phyloP scores from a whole-genome alignment of 345 rosid genomes.

The Pistacia atlantica region DNA sequence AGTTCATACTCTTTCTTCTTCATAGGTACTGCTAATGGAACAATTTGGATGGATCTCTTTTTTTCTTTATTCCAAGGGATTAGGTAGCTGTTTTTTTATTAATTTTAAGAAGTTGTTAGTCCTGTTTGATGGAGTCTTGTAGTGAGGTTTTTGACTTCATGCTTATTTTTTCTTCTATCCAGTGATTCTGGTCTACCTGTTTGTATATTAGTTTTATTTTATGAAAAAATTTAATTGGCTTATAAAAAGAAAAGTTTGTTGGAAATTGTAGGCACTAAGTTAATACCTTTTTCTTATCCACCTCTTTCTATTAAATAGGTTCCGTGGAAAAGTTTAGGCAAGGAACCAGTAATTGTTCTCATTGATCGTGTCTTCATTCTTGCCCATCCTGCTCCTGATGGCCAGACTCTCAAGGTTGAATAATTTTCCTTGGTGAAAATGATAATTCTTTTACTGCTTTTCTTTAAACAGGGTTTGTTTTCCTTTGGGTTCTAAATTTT shows the following conservation, averaged over 20 bases:
- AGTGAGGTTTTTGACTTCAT: too few species aligned
- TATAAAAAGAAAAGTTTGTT: neutral
- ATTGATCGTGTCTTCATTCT: constrained; percentile 92
- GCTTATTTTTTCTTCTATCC: too few species aligned
- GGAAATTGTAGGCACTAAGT: neutral
- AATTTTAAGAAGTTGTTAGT: too few species aligned
- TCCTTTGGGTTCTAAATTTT: constrained; percentile 18
- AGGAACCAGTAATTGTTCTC: constrained; percentile 94
- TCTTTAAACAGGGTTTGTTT: constrained; percentile 14
- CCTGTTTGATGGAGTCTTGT: too few species aligned
- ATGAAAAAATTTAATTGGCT: too few species aligned
- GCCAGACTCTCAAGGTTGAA: constrained; percentile 58
- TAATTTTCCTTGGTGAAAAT: constrained; percentile 19
- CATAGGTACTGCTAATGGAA: too few species aligned
- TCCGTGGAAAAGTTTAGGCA: constrained; percentile 98
- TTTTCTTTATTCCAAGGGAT: too few species aligned
- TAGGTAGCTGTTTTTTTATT: too few species aligned
- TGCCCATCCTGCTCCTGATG: constrained; percentile 77
- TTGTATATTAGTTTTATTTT: too few species aligned
- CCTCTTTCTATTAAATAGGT: constrained; percentile 48
- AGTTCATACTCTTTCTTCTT: too few species aligned
- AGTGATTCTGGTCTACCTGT: too few species aligned
- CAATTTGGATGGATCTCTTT: too few species aligned
- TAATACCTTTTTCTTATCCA: constrained; percentile 7
- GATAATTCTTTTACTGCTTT: constrained; percentile 7